Evolutionary conservation across 495 filamentous ascomycete genomes (phyloP), one percentile per base, ranked within the genome.

Genomic region (Hyphodiscus hymeniophilus): DNA sequence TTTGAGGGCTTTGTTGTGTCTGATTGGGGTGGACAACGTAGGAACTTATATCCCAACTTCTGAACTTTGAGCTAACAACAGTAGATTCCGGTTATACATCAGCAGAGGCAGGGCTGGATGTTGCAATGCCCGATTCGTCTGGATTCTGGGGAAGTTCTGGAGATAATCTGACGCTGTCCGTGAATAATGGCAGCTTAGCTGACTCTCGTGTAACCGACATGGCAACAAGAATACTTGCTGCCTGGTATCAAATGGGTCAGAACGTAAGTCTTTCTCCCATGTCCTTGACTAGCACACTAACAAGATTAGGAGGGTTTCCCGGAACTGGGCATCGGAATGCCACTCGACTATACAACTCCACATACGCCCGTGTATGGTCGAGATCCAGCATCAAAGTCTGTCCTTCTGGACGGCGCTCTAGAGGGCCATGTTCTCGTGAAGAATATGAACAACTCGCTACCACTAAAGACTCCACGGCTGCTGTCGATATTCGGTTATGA

Each of bases 101-200:
- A 50, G 85, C 87, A 23, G 66, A 86, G 22, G 90, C 90, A 39
- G 91, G 91, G 38, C 63, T 95, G 38, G 91, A 97, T 60, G 90
- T 94, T 86, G 77, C 79, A 3, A 95, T 95, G 89, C 90, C 91
- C 1, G 68, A 68, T 15, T 76, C 77, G 23, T 7, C 8, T 26
- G 17, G 81, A 15, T 95, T 73, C 73, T 97, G 83, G 81, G 38
- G 48, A 10, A 12, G 17, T 28, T 8, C 12, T 42, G 66, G 61
- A 4, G 32, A 38, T 15, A 64, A 75, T 31, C 59, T 77, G 1
- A 60, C 63, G 2, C 43, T 56, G 5, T 68, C 72, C 2, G 64
- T 81, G 15, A 56, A 53, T 1, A 75, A 76, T 44, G 72, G 74
- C 16, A 63, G 72, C 4, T 58, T 82, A 2, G 54, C 63, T 3